Percentiles rank a stretch among this genome's conserved stretches.
Conservation (phyloP, 2,329 filamentous ascomycete species). For the Fusarium camptoceras region DNA sequence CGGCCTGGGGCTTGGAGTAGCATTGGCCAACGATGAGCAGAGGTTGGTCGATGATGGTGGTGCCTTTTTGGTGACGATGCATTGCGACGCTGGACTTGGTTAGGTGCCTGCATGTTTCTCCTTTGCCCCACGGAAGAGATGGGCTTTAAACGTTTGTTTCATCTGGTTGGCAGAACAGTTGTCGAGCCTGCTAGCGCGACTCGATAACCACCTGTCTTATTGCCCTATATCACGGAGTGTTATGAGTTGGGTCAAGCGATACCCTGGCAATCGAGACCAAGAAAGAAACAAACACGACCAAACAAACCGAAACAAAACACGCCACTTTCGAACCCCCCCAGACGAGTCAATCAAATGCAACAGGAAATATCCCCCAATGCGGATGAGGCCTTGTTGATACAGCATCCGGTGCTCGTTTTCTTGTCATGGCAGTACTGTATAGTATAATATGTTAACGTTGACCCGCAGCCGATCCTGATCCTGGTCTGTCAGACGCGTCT, state of each 20-base stretch:
- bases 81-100: conserved; percentile 43
- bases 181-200: conserved; percentile 35
- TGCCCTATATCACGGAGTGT: conserved; percentile 43
- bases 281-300: conserved; percentile 33
- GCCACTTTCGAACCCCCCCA: conserved; percentile 33
- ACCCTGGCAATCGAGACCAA: conserved; percentile 27
- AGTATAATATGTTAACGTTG: conserved; percentile 14
- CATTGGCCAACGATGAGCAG: conserved; percentile 37
- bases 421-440: neutral
- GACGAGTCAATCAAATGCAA: conserved; percentile 13
- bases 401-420: conserved; percentile 11
- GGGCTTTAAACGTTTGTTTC: conserved; percentile 41
- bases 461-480: conserved; percentile 28
- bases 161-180: conserved; percentile 43
- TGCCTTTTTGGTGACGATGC: conserved; percentile 38
- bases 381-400: conserved; percentile 15
- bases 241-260: conserved; percentile 37
- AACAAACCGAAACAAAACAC: conserved; percentile 42
- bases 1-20: conserved; percentile 33
- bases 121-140: conserved; percentile 36
- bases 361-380: conserved; percentile 33
- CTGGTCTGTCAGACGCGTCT: conserved; percentile 17
- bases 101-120: conserved; percentile 31
- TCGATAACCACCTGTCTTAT: conserved; percentile 46
- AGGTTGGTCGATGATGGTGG: conserved; percentile 35